Percentiles rank a stretch among this genome's conserved stretches.
phyloP scores from a whole-genome alignment of 192 early-diverging fungal genomes.

The Fimicolochytrium jonesii region DNA sequence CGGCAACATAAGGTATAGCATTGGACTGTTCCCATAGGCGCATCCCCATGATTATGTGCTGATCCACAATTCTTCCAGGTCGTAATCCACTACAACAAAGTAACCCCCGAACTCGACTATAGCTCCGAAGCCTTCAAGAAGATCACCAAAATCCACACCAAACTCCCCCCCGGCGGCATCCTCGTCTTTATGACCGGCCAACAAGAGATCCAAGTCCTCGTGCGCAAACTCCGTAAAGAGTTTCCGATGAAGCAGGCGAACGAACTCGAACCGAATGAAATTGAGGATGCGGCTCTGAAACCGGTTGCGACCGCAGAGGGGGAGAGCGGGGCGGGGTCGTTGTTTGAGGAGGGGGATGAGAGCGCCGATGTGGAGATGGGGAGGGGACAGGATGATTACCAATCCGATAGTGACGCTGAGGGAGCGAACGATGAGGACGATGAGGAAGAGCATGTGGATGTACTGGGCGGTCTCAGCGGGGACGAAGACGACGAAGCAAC shows the following conservation, averaged over 20 bases:
- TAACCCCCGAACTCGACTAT: constrained; percentile 85
- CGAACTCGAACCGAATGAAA: constrained; percentile 16
- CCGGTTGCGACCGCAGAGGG: neutral
- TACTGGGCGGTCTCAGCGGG: constrained; percentile 38
- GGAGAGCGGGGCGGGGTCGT: constrained; percentile 11
- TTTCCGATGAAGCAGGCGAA: constrained; percentile 52
- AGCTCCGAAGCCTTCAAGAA: constrained; percentile 86
- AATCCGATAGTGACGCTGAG: constrained; percentile 43
- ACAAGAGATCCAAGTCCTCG: constrained; percentile 80
- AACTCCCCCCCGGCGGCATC: constrained; percentile 90
- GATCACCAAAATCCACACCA: constrained; percentile 87
- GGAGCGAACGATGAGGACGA: constrained; percentile 57
- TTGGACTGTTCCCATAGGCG: constrained; percentile 7
- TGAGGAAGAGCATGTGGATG: constrained; percentile 62
- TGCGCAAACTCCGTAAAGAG: constrained; percentile 67
- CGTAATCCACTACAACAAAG: constrained; percentile 86
- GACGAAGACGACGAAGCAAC: constrained; percentile 59
- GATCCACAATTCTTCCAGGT: constrained; percentile 41
- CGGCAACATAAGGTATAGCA: constrained; percentile 76
- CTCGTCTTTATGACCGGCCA: constrained; percentile 95
- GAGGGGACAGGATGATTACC: constrained; percentile 57
- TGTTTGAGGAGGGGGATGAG: constrained; percentile 38
- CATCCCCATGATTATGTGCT: neutral
- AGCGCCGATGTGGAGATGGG: constrained; percentile 45
- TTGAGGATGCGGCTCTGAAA: constrained; percentile 21